Percentiles rank a stretch among this genome's conserved stretches.
phyloP scores from a whole-genome alignment of 768 basidiomycete species.

The Phlebiopsis gigantea region DNA sequence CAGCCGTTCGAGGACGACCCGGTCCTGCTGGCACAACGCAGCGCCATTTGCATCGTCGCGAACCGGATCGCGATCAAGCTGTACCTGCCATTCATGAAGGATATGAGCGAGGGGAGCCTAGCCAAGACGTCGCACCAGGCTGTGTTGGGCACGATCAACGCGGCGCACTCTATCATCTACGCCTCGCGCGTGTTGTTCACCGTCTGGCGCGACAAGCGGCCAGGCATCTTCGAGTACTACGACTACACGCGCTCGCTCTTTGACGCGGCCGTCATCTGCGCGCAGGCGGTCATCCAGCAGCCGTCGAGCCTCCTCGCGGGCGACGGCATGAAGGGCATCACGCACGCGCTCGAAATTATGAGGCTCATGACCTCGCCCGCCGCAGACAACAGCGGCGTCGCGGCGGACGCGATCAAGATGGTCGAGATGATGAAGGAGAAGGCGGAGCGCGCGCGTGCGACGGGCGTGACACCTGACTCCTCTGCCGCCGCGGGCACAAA shows the following conservation, averaged over 20 bases:
- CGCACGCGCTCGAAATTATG: slow-evolving; percentile 40
- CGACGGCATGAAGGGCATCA: slow-evolving; percentile 42
- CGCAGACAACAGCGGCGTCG: slow-evolving; percentile 27
- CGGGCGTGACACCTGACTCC: slow-evolving; percentile 9
- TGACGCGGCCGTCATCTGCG: slow-evolving; percentile 62
- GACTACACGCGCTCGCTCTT: slow-evolving; percentile 57
- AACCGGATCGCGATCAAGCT: slow-evolving; percentile 57
- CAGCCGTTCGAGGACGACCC: slow-evolving; percentile 19
- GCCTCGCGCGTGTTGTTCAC: slow-evolving; percentile 40
- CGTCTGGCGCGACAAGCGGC: slow-evolving; percentile 35
- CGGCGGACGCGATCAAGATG: slow-evolving; percentile 34
- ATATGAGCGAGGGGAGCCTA: slow-evolving; percentile 19
- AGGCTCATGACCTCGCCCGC: slow-evolving; percentile 22
- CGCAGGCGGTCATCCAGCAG: slow-evolving; percentile 54
- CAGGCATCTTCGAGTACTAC: slow-evolving; percentile 51
- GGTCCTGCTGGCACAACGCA: slow-evolving; percentile 43
- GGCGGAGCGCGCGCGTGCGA: slow-evolving; percentile 30
- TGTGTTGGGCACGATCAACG: slow-evolving; percentile 51
- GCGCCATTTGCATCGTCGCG: slow-evolving; percentile 56
- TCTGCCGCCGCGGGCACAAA: slow-evolving; percentile 30
- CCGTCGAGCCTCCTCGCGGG: slow-evolving; percentile 41
- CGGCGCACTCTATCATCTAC: slow-evolving; percentile 60
- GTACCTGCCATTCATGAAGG: slow-evolving; percentile 60
- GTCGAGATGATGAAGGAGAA: slow-evolving; percentile 36
- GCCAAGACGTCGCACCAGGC: slow-evolving; percentile 43